Percentiles rank a stretch among this genome's conserved stretches.
phyloP scores from a whole-genome alignment of 2,329 filamentous ascomycete species.

The Phialocephala subalpina region DNA sequence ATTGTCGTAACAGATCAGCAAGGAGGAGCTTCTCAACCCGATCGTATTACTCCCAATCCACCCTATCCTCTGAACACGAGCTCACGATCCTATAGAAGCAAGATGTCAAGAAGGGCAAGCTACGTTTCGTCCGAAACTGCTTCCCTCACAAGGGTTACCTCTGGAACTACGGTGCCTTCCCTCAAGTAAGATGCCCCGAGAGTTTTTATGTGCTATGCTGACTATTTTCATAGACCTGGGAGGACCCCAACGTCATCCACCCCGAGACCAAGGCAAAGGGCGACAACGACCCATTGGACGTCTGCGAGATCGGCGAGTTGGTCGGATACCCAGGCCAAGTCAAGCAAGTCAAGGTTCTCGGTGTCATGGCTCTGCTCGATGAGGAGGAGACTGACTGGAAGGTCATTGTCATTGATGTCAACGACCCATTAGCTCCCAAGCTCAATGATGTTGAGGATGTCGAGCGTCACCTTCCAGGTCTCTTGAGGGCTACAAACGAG shows the following conservation, averaged over 20 bases:
- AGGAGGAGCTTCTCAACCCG: constrained; percentile 82
- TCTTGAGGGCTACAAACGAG: constrained; percentile 97
- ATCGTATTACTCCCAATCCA: constrained; percentile 12
- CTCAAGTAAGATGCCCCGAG: constrained; percentile 70
- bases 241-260: constrained; percentile 95
- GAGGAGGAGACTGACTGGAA: constrained; percentile 99
- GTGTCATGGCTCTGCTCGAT: constrained; percentile 98
- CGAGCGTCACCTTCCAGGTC: constrained; percentile 95
- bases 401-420: constrained; percentile 99
- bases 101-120: constrained; percentile 99
- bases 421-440: constrained; percentile 95
- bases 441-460: constrained; percentile 99
- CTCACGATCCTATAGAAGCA: constrained; percentile 72
- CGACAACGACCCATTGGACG: constrained; percentile 98
- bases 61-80: neutral
- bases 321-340: constrained; percentile 95
- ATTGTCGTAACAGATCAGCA: constrained; percentile 79
- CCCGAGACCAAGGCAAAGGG: constrained; percentile 99
- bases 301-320: constrained; percentile 99
- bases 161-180: constrained; percentile 99
- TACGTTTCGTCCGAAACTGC: constrained; percentile 99
- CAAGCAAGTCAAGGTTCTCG: constrained; percentile 99
- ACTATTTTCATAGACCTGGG: constrained; percentile 80
- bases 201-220: constrained; percentile 4
- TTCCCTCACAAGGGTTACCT: constrained; percentile 99